Evolutionary conservation across 2,329 filamentous ascomycete genomes (phyloP).

Genomic region (Xylaria sp.): DNA sequence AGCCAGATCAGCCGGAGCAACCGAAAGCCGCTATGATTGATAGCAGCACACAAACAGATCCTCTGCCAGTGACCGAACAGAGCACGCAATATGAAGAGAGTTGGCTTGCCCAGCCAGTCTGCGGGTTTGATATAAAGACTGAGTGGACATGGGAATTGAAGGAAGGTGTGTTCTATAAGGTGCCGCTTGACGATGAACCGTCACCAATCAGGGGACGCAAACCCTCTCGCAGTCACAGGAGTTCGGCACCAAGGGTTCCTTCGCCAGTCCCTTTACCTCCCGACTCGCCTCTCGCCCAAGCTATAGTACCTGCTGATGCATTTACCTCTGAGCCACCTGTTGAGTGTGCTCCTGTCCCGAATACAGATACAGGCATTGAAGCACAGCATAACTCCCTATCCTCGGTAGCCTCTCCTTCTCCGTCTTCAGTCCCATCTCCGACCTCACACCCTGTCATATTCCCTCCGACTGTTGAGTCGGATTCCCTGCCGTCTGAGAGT

Average conservation of each 20-base stretch:
- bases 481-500: not conserved
- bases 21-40: conserved; percentile 2
- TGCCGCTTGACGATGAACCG: not conserved
- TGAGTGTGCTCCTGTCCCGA: not conserved
- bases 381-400: no score
- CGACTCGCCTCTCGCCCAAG: not conserved
- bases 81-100: conserved; percentile 16
- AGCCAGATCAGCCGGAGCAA: conserved; percentile 12
- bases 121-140: not conserved
- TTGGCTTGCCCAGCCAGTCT: not conserved
- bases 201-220: not conserved
- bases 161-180: not conserved
- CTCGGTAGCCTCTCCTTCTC: not conserved
- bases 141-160: not conserved
- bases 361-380: not conserved
- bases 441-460: not conserved
- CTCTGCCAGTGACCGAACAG: not conserved
- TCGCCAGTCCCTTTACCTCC: not conserved
- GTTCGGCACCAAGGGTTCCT: not conserved
- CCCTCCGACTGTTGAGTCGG: no score
- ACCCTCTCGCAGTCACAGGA: not conserved
- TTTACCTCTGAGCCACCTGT: not conserved
- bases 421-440: not conserved
- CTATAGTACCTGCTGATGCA: not conserved
- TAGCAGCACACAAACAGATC: conserved; percentile 1